Base-by-base conservation (phyloP, 768 basidiomycete genomes). In the Pisolithus tinctorius region DNA sequence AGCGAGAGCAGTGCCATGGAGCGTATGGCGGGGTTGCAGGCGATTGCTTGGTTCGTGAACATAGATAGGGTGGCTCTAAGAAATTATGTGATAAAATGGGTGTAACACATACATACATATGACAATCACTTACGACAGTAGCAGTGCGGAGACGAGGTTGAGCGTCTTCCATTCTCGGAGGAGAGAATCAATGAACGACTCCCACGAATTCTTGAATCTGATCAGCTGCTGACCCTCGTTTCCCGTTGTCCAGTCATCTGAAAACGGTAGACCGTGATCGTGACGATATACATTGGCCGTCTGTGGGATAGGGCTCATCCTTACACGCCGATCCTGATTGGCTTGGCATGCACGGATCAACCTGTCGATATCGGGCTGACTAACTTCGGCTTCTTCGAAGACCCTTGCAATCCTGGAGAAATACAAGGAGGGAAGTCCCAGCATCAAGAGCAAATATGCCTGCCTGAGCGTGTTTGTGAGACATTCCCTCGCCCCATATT, bases 361-460 rank as follows among this genome's bases (percentile, higher is more conserved):
- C 36, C 77, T 61, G 47, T 79, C 68, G 6, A 90, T 78, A 59
- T 90, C 88, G 8, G 82, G 85, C 54, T 75, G 75, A 61, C n/a
- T n/a, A n/a, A n/a, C n/a, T n/a, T n/a, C n/a, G n/a, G n/a, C n/a
- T n/a, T n/a, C n/a, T n/a, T n/a, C 86, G 56, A 88, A 89, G 27
- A 89, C 78, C 45, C 80, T 76, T 3, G 85, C 79, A 17, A 91
- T 88, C 3, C 88, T 82, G 2, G 83, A 78, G 65, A 89, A 90
- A 60, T 91, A 91, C 59, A 89, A 72, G 0, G 84, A 78, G 2
- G 88, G 89, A n/a, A 91, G 75, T 13, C 82, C 77, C 16, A 90
- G 74, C 7, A 90, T 77, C 26, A 69, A 42, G 43, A 68, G 64
- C 41, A 77, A 64, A 57, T 79, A 80, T 0, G 65, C 27, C 55